Conservation (phyloP, 257 asterid species). For the Solanum lignicaule region DNA sequence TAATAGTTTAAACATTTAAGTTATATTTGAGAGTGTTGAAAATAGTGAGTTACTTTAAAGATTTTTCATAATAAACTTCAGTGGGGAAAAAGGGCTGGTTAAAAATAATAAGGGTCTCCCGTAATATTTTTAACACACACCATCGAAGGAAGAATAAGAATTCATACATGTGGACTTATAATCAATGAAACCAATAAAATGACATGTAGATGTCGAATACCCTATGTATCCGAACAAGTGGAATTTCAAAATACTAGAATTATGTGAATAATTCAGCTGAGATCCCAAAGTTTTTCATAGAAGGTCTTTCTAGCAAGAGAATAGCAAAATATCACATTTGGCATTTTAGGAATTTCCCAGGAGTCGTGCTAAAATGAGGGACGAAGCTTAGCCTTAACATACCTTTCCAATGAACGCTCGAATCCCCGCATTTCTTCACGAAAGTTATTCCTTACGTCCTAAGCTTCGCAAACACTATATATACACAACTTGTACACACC, state of each 20-base stretch:
- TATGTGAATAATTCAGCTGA: not conserved
- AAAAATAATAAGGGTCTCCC: too few species aligned
- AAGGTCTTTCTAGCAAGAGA: not conserved
- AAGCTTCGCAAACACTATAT: too few species aligned
- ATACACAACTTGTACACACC: not conserved
- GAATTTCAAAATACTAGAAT: too few species aligned
- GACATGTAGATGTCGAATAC: too few species aligned
- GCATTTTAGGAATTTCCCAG: not conserved
- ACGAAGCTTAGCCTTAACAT: not conserved
- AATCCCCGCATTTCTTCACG: too few species aligned
- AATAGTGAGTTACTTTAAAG: not conserved
- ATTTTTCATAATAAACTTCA: not conserved
- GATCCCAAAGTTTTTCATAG: not conserved
- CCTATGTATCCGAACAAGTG: too few species aligned
- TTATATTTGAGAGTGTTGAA: not conserved
- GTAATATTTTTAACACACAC: not conserved
- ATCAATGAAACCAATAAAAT: too few species aligned
- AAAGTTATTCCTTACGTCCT: not conserved
- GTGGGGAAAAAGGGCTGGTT: not conserved
- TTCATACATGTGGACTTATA: not conserved
- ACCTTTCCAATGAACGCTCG: not conserved
- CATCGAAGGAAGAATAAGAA: not conserved
- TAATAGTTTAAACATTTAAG: not conserved
- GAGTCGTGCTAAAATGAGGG: not conserved
- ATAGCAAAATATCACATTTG: not conserved